These are phyloP conservation scores for Acanthamoeba triangularis DNA, from an alignment of 208 protist genomes.

Conservation along the genomic window DNA sequence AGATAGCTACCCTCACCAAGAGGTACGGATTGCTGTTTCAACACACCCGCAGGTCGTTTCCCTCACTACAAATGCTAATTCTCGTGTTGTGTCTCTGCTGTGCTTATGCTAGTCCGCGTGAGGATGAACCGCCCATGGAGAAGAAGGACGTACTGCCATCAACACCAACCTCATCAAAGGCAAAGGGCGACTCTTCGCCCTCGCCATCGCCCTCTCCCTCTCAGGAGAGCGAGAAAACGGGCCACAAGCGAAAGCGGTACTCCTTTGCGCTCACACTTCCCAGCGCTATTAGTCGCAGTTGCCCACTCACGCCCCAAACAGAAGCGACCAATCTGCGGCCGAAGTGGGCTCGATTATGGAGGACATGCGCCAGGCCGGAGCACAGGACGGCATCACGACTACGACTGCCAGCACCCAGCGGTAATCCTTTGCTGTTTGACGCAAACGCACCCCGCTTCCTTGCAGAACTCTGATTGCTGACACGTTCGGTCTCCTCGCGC, in stretches of 20 bases:
- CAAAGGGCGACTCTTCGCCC: constrained; percentile 23
- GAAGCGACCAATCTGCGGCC: neutral
- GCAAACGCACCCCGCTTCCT: too few relatives aligned
- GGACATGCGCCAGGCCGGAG: constrained; percentile 5
- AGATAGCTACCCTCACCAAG: constrained; percentile 40
- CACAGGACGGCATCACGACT: neutral
- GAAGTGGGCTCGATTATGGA: constrained; percentile 53
- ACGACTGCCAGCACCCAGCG: neutral
- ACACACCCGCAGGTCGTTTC: neutral
- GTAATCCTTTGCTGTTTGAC: neutral
- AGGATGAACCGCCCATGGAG: neutral
- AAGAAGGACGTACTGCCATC: neutral
- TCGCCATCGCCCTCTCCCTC: neutral
- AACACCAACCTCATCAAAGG: neutral
- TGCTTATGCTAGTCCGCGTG: neutral
- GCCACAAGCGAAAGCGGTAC: constrained; percentile 48
- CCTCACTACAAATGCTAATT: neutral
- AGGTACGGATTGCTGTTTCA: neutral
- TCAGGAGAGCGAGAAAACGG: neutral
- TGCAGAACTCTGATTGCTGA: neutral
- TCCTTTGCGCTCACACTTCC: neutral
- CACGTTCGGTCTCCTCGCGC: neutral
- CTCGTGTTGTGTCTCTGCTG: neutral
- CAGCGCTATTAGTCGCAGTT: neutral
- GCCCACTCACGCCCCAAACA: neutral